These are phyloP conservation scores for Globisporangium paddicum DNA, from an alignment of 352 stramenopile genomes.

Conservation along the genomic window DNA sequence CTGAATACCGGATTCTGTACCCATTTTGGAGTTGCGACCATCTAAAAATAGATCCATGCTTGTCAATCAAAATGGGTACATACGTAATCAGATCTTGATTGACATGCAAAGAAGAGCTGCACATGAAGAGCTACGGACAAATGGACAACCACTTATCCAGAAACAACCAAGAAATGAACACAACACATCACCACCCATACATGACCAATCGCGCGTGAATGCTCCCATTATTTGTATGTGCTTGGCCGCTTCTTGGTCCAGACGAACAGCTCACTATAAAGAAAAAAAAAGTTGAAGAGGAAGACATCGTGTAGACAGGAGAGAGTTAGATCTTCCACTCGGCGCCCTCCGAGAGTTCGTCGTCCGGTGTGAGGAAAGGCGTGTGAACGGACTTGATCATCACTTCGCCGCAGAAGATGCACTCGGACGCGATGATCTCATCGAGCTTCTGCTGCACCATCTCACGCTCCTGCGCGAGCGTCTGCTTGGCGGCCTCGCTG, in stretches of 20 bases:
- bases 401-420: slow-evolving; percentile 92
- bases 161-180: background rate
- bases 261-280: background rate
- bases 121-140: background rate
- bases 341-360: slow-evolving; percentile 71
- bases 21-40: slow-evolving; percentile 1
- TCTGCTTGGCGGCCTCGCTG: slow-evolving; percentile 67
- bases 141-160: background rate
- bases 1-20: background rate
- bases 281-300: too few species aligned
- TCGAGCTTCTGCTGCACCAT: slow-evolving; percentile 92
- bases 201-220: background rate
- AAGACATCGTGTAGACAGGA: too few species aligned
- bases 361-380: slow-evolving; percentile 88
- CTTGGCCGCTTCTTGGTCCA: background rate
- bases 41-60: slow-evolving; percentile 7
- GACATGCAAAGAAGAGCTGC: background rate
- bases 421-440: slow-evolving; percentile 93
- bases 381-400: slow-evolving; percentile 95
- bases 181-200: background rate
- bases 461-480: slow-evolving; percentile 78
- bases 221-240: background rate
- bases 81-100: background rate
- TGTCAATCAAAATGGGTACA: slow-evolving; percentile 8
- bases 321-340: slow-evolving; percentile 78